Evolutionary conservation across 768 basidiomycete genomes (phyloP), one percentile per base, ranked within the genome.

Genomic region (Suillus occidentalis): DNA sequence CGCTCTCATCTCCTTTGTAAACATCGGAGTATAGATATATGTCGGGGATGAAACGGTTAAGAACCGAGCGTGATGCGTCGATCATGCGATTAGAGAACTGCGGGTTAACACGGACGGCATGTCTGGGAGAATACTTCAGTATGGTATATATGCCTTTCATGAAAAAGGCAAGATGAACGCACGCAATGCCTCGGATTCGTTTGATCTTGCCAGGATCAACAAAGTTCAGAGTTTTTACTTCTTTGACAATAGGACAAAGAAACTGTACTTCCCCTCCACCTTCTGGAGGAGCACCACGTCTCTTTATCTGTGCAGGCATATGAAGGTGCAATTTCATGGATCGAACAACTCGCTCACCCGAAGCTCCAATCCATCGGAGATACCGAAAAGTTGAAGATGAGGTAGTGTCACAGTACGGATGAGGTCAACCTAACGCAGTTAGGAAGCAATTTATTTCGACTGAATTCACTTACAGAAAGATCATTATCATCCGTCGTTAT

Each of bases 21-120:
- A 98, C 95, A 68, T 99, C 97, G 4, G 97, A 97, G 75, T 98
- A 97, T 45, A 99, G 87, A 78, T 99, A 98, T 36, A 98, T 95
- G 74, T 99, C 97, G 43, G 97, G 97, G 65, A 99, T 97, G 75
- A 92, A 97, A 5, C 95, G 91, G 75, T 98, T 99, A 52, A 99
- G 82, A 28, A 99, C 83, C 3, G 94, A 95, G 45, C 97, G 89
- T 20, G 94, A 88, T 9, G 96, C 87, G 71, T 98, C 97, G 59
- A 99, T 97, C 90, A 99, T 94, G 45, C 97, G 87, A 76, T 97
- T 97, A 2, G 96, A 97, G 74, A 99, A 94, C 73, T 99, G 96
- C 28, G 97, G 97, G 68, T 89, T 97, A 10, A 99, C 95, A 47
- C 97, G 91, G 34, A 98, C 97, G 3, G 95, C 94, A 78, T 98